These are phyloP conservation scores for Scalesia atractyloides DNA, from an alignment of 129 eudicot species.

Conservation along the genomic window DNA sequence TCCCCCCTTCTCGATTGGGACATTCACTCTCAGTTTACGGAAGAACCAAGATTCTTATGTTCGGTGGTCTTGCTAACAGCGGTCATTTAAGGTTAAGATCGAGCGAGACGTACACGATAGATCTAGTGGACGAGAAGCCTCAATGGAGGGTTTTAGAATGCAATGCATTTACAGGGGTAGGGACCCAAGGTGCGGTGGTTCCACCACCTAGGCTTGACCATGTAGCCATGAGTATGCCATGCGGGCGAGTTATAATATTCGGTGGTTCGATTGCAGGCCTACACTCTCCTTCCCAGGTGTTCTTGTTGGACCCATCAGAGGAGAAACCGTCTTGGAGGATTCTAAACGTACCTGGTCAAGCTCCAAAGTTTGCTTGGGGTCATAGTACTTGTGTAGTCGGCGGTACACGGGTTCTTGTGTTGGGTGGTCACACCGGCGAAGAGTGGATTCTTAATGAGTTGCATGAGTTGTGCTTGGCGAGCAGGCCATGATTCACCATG, in stretches of 20 bases:
- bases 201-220: slow-evolving; percentile 94
- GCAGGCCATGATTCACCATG: slow-evolving; percentile 41
- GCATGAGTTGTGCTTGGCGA: slow-evolving; percentile 80
- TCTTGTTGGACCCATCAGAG: slow-evolving; percentile 74
- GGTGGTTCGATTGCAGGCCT: slow-evolving; percentile 90
- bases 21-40: slow-evolving; percentile 87
- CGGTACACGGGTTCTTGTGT: slow-evolving; percentile 82
- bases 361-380: slow-evolving; percentile 92
- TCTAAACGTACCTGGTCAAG: slow-evolving; percentile 70
- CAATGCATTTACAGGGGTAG: slow-evolving; percentile 71
- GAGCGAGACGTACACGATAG: slow-evolving; percentile 76
- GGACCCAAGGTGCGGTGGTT: slow-evolving; percentile 71
- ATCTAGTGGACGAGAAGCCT: slow-evolving; percentile 69
- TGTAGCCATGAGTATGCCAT: slow-evolving; percentile 87
- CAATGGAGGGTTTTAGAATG: slow-evolving; percentile 77
- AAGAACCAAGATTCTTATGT: slow-evolving; percentile 77
- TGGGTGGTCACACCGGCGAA: slow-evolving; percentile 88
- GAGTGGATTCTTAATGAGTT: slow-evolving; percentile 90
- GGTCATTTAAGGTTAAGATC: slow-evolving; percentile 81
- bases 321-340: slow-evolving; percentile 84
- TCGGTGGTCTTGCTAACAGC: slow-evolving; percentile 85
- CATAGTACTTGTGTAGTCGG: slow-evolving; percentile 91
- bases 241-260: slow-evolving; percentile 79
- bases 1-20: slow-evolving; percentile 81
- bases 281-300: slow-evolving; percentile 85